phyloP scores from a whole-genome alignment of 768 basidiomycete species.

The Tulasnella sp. region DNA sequence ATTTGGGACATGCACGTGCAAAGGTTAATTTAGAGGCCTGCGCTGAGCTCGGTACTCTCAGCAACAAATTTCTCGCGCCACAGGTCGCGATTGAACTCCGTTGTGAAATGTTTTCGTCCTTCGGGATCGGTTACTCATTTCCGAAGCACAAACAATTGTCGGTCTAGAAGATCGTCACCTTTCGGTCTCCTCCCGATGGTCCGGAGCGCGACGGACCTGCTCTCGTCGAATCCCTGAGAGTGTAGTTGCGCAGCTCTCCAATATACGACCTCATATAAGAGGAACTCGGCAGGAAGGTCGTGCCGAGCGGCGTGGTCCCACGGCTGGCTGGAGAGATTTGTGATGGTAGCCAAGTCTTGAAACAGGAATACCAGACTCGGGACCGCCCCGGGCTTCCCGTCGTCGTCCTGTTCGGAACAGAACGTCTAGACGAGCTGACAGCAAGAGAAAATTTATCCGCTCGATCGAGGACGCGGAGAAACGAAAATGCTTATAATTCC shows the following conservation, averaged over 20 bases:
- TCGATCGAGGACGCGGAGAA: background rate
- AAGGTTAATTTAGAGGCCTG: background rate
- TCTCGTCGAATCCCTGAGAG: too few relatives aligned
- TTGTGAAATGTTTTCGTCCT: background rate
- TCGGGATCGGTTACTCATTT: background rate
- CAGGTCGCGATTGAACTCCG: background rate
- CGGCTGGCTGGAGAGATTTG: background rate
- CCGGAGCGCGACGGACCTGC: too few relatives aligned
- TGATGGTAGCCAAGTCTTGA: background rate
- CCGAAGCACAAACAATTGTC: background rate
- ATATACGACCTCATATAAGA: background rate
- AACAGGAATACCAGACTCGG: background rate
- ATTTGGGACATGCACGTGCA: background rate
- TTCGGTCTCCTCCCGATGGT: too few relatives aligned
- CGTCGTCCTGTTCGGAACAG: too few relatives aligned
- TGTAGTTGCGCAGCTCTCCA: too few relatives aligned
- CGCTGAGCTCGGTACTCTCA: background rate
- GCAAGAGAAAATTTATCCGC: background rate
- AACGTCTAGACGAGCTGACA: too few relatives aligned
- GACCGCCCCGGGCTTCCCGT: too few relatives aligned
- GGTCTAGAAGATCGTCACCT: background rate
- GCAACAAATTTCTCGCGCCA: slow-evolving; percentile 1
- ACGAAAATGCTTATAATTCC: background rate
- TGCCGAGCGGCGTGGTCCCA: background rate
- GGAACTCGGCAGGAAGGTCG: background rate